Evolutionary conservation across 2,329 filamentous ascomycete species (phyloP).

Genomic region (Colletotrichum truncatum): DNA sequence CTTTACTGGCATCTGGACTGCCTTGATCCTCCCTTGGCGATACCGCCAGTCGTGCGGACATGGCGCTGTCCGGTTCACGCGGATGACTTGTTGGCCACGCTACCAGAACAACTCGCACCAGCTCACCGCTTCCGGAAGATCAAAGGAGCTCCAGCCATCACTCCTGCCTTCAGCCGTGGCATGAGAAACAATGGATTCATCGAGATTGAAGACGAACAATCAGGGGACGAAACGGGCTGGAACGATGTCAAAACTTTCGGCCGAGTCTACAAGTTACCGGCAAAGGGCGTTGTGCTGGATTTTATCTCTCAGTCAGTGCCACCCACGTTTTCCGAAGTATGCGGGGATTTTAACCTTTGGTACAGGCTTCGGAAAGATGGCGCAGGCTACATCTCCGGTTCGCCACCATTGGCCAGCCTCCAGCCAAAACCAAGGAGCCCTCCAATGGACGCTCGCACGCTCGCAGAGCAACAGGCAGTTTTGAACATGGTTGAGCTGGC

Average conservation of each 20-base stretch:
- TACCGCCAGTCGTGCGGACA: slow-evolving; percentile 78
- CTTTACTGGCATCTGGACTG: slow-evolving; percentile 94
- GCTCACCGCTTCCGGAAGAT: slow-evolving; percentile 71
- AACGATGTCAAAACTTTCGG: slow-evolving; percentile 69
- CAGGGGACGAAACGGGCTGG: slow-evolving; percentile 65
- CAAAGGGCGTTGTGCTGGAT: slow-evolving; percentile 72
- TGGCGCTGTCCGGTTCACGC: slow-evolving; percentile 93
- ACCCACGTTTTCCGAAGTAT: neutral
- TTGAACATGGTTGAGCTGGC: slow-evolving; percentile 69
- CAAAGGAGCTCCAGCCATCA: slow-evolving; percentile 61
- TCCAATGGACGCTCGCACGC: slow-evolving; percentile 52
- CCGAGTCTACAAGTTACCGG: slow-evolving; percentile 70
- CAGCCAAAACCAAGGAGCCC: slow-evolving; percentile 29
- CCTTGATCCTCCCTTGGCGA: slow-evolving; percentile 82
- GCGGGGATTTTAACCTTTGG: slow-evolving; percentile 23
- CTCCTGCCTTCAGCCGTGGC: slow-evolving; percentile 68
- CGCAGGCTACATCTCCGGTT: slow-evolving; percentile 46
- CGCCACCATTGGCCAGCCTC: slow-evolving; percentile 27
- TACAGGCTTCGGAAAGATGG: slow-evolving; percentile 47
- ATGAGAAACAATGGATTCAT: slow-evolving; percentile 76
- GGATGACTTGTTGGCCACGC: slow-evolving; percentile 74
- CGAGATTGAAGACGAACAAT: slow-evolving; percentile 72
- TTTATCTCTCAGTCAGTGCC: slow-evolving; percentile 72
- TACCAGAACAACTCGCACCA: slow-evolving; percentile 65
- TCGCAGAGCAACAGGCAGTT: slow-evolving; percentile 73